These are phyloP conservation scores for Raddia guianensis DNA, from an alignment of 176 grass and related monocot species.

Conservation along the genomic window DNA sequence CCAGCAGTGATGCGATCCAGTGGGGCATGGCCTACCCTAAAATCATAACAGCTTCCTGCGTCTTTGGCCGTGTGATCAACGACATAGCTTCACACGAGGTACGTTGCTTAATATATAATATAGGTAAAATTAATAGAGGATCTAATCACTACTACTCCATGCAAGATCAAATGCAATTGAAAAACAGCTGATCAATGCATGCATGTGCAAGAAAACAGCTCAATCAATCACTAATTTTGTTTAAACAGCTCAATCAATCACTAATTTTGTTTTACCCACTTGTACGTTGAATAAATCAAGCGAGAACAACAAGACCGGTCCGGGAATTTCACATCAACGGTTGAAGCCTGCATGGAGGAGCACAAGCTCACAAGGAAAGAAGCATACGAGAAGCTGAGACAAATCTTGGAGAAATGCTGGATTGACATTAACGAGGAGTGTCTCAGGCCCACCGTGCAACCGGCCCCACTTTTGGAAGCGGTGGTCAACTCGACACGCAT, in stretches of 20 bases:
- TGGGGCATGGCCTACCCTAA: conserved; percentile 23
- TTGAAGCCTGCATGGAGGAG: conserved; percentile 18
- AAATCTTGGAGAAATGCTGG: conserved; percentile 15
- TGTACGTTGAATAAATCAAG: not conserved
- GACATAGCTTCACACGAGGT: conserved; percentile 30
- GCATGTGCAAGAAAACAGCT: too few species aligned
- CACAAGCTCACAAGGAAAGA: not conserved
- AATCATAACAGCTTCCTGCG: conserved; percentile 20
- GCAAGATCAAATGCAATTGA: too few species aligned
- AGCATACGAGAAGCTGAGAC: not conserved
- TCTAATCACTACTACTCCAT: too few species aligned
- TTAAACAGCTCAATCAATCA: too few species aligned
- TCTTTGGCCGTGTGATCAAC: conserved; percentile 12
- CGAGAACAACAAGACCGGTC: not conserved
- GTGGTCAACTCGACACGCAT: conserved; percentile 9
- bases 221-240: too few species aligned
- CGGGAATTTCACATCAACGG: too few species aligned
- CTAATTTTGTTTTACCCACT: too few species aligned
- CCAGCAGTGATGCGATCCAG: not conserved
- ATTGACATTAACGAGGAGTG: conserved; percentile 21
- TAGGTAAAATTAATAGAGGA: too few species aligned
- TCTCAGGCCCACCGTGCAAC: not conserved
- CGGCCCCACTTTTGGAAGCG: not conserved
- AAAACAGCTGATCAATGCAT: too few species aligned
- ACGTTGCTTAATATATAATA: too few species aligned